Evolutionary conservation across 2,329 filamentous ascomycete genomes (phyloP).

Genomic region (Coniochaeta ligniaria): DNA sequence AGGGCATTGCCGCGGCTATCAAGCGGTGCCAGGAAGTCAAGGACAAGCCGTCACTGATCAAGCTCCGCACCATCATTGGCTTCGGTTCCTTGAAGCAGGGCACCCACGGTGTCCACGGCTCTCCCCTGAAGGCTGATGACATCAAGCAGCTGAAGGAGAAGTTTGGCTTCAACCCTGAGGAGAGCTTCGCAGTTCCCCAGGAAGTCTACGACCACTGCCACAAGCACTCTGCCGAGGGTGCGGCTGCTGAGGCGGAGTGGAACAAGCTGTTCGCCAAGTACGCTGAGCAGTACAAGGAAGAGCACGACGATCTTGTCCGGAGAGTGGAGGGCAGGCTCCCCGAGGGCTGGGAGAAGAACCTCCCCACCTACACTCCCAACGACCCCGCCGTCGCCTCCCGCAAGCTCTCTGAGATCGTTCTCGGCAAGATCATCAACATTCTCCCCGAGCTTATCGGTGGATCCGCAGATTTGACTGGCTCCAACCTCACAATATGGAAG

Average conservation of each 20-base stretch:
- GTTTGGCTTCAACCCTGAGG: constrained; percentile 92
- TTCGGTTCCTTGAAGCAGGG: constrained; percentile 91
- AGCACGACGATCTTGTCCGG: constrained; percentile 74
- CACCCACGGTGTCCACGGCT: constrained; percentile 92
- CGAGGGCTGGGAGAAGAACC: constrained; percentile 90
- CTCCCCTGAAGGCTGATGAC: constrained; percentile 91
- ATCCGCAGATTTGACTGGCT: constrained; percentile 95
- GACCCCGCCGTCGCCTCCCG: constrained; percentile 85
- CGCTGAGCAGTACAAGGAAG: constrained; percentile 64
- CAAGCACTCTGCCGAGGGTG: constrained; percentile 79
- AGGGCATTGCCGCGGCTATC: constrained; percentile 82
- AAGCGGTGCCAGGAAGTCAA: constrained; percentile 77
- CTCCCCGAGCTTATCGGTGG: constrained; percentile 91
- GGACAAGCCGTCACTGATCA: constrained; percentile 95
- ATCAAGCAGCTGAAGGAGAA: constrained; percentile 88
- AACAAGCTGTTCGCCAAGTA: constrained; percentile 90
- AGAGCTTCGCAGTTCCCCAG: constrained; percentile 90
- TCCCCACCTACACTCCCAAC: constrained; percentile 82
- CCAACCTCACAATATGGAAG: constrained; percentile 99
- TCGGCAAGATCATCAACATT: constrained; percentile 75
- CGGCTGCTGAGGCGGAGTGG: constrained; percentile 89
- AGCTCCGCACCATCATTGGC: constrained; percentile 94
- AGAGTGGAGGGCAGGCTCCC: constrained; percentile 79
- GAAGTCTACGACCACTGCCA: constrained; percentile 87
- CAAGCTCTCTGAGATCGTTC: constrained; percentile 92